A percentile compares a stretch with the other conserved stretches of the same genome.
Evolutionary conservation across 164 flowering plant species (phyloP).

Genomic region (Dillenia turbinata): DNA sequence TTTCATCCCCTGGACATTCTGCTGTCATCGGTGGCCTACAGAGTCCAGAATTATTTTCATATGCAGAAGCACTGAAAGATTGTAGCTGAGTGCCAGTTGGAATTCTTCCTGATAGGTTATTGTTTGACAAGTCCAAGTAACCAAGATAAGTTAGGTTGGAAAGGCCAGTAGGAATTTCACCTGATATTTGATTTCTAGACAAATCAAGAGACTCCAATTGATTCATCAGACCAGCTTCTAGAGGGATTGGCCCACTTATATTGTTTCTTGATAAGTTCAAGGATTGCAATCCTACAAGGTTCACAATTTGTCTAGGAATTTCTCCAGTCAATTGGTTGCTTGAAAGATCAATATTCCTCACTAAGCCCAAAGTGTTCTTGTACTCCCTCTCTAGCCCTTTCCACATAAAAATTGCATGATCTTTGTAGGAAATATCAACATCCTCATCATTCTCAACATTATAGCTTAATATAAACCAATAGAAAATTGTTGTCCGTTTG

Average conservation of each 20-base stretch:
- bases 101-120: conserved; percentile 27
- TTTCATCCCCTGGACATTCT: conserved; percentile 10
- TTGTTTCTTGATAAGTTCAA: conserved; percentile 31
- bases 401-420: too few relatives aligned
- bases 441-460: too few relatives aligned
- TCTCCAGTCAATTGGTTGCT: conserved; percentile 9
- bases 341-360: conserved; percentile 17
- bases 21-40: conserved; percentile 28
- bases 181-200: conserved; percentile 29
- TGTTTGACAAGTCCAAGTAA: conserved; percentile 30
- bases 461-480: not conserved
- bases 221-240: conserved; percentile 13
- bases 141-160: conserved; percentile 18
- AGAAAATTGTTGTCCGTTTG: not conserved
- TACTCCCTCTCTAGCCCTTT: conserved; percentile 12
- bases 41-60: conserved; percentile 22
- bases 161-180: conserved; percentile 31
- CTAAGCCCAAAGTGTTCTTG: not conserved
- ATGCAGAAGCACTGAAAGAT: conserved; percentile 18
- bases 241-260: conserved; percentile 27
- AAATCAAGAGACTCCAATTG: conserved; percentile 30
- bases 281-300: conserved; percentile 4
- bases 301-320: conserved; percentile 9
- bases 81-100: conserved; percentile 23
- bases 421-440: too few relatives aligned